These are phyloP conservation scores for Thielaviopsis musarum DNA, from an alignment of 2,329 filamentous ascomycete species.

Conservation along the genomic window DNA sequence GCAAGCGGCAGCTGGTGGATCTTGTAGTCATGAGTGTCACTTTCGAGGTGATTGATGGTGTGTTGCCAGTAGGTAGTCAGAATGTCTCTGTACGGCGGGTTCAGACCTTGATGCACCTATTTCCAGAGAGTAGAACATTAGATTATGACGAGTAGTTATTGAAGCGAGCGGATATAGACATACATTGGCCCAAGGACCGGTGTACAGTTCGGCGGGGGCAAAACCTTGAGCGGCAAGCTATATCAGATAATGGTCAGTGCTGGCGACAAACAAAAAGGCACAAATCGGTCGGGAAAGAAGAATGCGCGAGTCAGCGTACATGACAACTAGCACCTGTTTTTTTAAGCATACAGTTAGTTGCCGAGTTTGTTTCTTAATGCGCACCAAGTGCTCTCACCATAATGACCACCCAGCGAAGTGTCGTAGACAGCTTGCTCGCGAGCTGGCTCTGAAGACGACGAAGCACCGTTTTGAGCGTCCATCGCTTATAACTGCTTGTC, in stretches of 20 bases:
- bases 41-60: slow-evolving; percentile 88
- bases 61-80: slow-evolving; percentile 99
- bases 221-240: slow-evolving; percentile 77
- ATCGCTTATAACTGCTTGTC: not conserved
- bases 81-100: slow-evolving; percentile 87
- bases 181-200: slow-evolving; percentile 90
- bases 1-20: slow-evolving; percentile 89
- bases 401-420: slow-evolving; percentile 57
- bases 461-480: not conserved
- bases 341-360: slow-evolving; percentile 12
- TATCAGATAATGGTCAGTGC: slow-evolving; percentile 9
- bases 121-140: not conserved
- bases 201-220: slow-evolving; percentile 85
- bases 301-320: slow-evolving; percentile 8
- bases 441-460: slow-evolving; percentile 28
- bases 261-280: not conserved
- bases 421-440: slow-evolving; percentile 54
- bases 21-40: slow-evolving; percentile 94
- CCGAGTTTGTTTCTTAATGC: not conserved
- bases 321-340: slow-evolving; percentile 30
- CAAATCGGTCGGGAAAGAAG: slow-evolving; percentile 15
- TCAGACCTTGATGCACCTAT: slow-evolving; percentile 87
- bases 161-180: slow-evolving; percentile 17
- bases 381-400: slow-evolving; percentile 34
- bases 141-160: not conserved